phyloP scores from a whole-genome alignment of 805 yeast species.

The Candida glaebosa region DNA sequence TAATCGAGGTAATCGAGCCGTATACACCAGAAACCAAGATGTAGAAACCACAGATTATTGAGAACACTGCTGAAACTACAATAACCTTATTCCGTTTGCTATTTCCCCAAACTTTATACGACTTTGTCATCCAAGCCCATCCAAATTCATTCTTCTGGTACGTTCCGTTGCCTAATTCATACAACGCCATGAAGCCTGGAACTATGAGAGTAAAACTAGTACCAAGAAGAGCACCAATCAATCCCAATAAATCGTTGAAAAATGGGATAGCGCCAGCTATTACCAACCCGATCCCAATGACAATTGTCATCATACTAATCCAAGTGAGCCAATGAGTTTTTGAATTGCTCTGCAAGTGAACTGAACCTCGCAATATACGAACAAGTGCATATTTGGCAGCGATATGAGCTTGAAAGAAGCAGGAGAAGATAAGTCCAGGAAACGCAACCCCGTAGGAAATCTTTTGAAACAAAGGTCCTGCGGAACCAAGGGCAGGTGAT shows the following conservation, averaged over 20 bases:
- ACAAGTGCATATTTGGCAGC: slow-evolving; percentile 11
- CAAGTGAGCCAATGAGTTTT: slow-evolving; percentile 10
- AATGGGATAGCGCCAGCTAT: slow-evolving; percentile 12
- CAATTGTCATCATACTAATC: slow-evolving; percentile 8
- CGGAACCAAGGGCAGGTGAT: slow-evolving; percentile 13
- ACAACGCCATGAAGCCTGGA: slow-evolving; percentile 10
- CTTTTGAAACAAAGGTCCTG: slow-evolving; percentile 10
- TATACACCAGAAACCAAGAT: slow-evolving; percentile 9
- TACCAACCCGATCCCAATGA: slow-evolving; percentile 8
- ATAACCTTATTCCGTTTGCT: not conserved
- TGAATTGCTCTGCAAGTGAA: slow-evolving; percentile 10
- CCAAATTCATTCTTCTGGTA: slow-evolving; percentile 1
- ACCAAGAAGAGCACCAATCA: slow-evolving; percentile 11
- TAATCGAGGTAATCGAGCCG: slow-evolving; percentile 10
- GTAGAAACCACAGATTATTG: slow-evolving; percentile 8
- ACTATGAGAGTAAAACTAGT: slow-evolving; percentile 8
- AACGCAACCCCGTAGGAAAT: slow-evolving; percentile 10
- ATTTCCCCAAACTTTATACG: not conserved
- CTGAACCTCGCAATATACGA: slow-evolving; percentile 9
- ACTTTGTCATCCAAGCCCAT: slow-evolving; percentile 1
- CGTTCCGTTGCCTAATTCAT: slow-evolving; percentile 6
- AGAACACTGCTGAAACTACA: not conserved
- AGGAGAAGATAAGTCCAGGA: slow-evolving; percentile 11
- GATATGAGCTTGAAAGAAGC: slow-evolving; percentile 12
- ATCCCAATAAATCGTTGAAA: slow-evolving; percentile 9